Conservation (phyloP, 108 stramenopile species). For the Bacterosira constricta region DNA sequence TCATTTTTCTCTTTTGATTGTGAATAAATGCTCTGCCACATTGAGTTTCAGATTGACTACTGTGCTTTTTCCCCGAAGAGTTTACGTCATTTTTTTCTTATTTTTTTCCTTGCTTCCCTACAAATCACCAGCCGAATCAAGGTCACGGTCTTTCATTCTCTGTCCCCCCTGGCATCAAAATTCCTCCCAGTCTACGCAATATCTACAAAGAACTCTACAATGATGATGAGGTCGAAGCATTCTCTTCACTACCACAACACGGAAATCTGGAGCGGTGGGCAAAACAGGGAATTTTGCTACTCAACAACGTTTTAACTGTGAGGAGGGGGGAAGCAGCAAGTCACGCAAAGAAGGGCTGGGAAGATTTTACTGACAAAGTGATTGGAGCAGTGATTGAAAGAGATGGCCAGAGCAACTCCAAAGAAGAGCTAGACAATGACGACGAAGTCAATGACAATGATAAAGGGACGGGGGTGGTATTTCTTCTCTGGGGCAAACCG, state of each 20-base stretch:
- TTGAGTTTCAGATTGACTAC: too few species aligned
- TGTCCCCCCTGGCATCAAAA: constrained; percentile 71
- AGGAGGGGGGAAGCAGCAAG: constrained; percentile 85
- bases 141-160: constrained; percentile 86
- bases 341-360: constrained; percentile 96
- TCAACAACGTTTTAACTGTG: constrained; percentile 97
- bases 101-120: too few species aligned
- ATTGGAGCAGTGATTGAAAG: constrained; percentile 62
- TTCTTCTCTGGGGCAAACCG: constrained; percentile 98
- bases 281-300: constrained; percentile 93
- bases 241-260: constrained; percentile 50
- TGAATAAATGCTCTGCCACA: too few species aligned
- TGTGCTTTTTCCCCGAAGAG: too few species aligned
- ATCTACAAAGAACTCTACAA: constrained; percentile 88
- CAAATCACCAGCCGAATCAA: constrained; percentile 50
- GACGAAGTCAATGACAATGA: background rate
- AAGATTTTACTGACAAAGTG: constrained; percentile 92
- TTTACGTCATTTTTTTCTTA: too few species aligned
- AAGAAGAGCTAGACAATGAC: background rate
- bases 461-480: constrained; percentile 83
- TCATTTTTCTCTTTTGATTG: too few species aligned
- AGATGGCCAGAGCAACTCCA: constrained; percentile 24
- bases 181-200: constrained; percentile 93
- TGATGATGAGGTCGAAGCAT: constrained; percentile 48
- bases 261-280: constrained; percentile 87